Evolutionary conservation across 371 early-diverging fungal genomes (phyloP).

Genomic region (Apophysomyces ossiformis): DNA sequence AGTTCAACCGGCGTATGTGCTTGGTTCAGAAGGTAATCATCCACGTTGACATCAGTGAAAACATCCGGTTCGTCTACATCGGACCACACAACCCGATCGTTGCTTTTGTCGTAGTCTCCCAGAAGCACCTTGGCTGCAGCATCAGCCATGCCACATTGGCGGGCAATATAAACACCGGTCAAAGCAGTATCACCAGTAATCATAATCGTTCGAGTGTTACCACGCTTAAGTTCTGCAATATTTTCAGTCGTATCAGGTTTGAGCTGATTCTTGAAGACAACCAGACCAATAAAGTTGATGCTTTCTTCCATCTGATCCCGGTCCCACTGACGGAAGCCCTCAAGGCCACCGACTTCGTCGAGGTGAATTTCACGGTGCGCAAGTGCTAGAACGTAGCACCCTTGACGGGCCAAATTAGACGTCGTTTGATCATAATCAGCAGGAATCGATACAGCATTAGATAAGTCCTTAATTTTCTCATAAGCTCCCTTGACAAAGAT

Average conservation of each 20-base stretch:
- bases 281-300: conserved; percentile 69
- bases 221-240: conserved; percentile 75
- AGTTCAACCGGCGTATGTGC: conserved; percentile 58
- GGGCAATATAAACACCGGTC: conserved; percentile 89
- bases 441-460: conserved; percentile 60
- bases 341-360: conserved; percentile 39
- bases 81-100: conserved; percentile 48
- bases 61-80: conserved; percentile 57
- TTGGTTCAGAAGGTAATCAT: conserved; percentile 35
- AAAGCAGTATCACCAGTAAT: conserved; percentile 93
- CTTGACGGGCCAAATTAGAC: conserved; percentile 65
- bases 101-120: conserved; percentile 49
- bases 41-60: conserved; percentile 39
- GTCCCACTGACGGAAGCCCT: conserved; percentile 46
- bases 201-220: conserved; percentile 84
- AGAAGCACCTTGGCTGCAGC: conserved; percentile 44
- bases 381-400: conserved; percentile 81
- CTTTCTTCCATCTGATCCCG: conserved; percentile 75
- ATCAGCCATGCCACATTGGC: conserved; percentile 74
- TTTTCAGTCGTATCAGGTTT: conserved; percentile 80
- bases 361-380: conserved; percentile 62
- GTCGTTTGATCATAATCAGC: conserved; percentile 65
- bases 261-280: conserved; percentile 88
- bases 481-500: conserved; percentile 87
- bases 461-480: conserved; percentile 72